These are phyloP conservation scores for Corynespora cassiicola DNA, from an alignment of 2,329 filamentous ascomycete species.

Conservation along the genomic window DNA sequence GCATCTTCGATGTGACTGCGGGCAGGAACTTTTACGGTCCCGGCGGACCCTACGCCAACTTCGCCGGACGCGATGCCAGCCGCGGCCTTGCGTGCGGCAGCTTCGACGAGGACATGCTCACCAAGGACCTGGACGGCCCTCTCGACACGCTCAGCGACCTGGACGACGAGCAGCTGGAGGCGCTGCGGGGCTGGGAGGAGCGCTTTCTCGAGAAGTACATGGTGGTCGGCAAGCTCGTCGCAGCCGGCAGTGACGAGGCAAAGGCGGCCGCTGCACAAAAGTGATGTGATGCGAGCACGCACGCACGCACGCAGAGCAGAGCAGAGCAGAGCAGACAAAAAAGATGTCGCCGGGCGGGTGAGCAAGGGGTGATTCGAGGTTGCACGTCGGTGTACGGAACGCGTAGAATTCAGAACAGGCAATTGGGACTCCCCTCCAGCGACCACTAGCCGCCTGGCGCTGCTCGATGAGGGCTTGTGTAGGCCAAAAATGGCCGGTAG, in stretches of 20 bases:
- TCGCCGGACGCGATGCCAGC: constrained; percentile 89
- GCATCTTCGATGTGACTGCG: constrained; percentile 86
- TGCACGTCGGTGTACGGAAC: too few species aligned
- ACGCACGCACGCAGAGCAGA: neutral
- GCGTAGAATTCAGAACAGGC: too few species aligned
- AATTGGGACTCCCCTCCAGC: too few species aligned
- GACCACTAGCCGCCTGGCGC: too few species aligned
- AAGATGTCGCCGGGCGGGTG: too few species aligned
- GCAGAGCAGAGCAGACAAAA: neutral
- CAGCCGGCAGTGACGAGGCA: constrained; percentile 63
- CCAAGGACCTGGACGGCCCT: constrained; percentile 83
- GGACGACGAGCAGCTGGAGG: constrained; percentile 77
- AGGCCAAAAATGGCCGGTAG: too few species aligned
- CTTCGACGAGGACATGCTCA: constrained; percentile 95
- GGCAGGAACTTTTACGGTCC: constrained; percentile 96
- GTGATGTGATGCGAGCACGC: too few species aligned
- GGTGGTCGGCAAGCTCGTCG: constrained; percentile 86
- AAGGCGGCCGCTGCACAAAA: constrained; percentile 46
- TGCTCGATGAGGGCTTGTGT: too few species aligned
- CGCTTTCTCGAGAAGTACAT: constrained; percentile 93
- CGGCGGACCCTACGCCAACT: constrained; percentile 93
- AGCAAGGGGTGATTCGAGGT: too few species aligned
- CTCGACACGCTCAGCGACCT: constrained; percentile 79
- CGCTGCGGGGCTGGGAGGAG: constrained; percentile 90
- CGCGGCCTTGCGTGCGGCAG: constrained; percentile 87